These are phyloP conservation scores for Aspergillus eucalypticola DNA, from an alignment of 2,329 filamentous ascomycete genomes.

Conservation along the genomic window DNA sequence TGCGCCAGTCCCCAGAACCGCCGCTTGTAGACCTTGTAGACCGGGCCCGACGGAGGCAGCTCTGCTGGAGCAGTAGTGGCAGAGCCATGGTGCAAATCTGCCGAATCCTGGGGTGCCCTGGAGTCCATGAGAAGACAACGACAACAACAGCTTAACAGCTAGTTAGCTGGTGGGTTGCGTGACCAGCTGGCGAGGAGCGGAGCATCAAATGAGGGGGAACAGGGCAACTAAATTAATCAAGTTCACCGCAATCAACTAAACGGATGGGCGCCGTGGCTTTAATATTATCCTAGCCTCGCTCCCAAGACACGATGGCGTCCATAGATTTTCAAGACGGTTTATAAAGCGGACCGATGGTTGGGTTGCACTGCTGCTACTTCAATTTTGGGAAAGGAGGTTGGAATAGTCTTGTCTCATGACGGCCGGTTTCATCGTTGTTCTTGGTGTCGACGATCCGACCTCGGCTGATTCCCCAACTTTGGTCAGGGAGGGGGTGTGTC, in stretches of 20 bases:
- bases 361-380: neutral
- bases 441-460: neutral
- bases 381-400: neutral
- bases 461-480: neutral
- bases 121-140: constrained; percentile 7
- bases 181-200: neutral
- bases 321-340: neutral
- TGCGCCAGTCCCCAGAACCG: constrained; percentile 86
- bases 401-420: neutral
- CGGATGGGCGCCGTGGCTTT: neutral
- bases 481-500: too few species aligned
- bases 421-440: neutral
- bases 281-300: neutral
- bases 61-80: neutral
- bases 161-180: neutral
- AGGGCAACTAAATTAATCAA: neutral
- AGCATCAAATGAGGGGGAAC: constrained; percentile 4
- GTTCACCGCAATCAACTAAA: neutral
- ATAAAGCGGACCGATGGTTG: neutral
- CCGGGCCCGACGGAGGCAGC: constrained; percentile 23
- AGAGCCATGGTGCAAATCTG: constrained; percentile 8
- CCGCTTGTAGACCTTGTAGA: constrained; percentile 71
- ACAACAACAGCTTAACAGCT: too few species aligned
- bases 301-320: neutral
- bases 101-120: constrained; percentile 3